Evolutionary conservation across 78 protist species (phyloP).

Genomic region (Pelomyxa schiedti): DNA sequence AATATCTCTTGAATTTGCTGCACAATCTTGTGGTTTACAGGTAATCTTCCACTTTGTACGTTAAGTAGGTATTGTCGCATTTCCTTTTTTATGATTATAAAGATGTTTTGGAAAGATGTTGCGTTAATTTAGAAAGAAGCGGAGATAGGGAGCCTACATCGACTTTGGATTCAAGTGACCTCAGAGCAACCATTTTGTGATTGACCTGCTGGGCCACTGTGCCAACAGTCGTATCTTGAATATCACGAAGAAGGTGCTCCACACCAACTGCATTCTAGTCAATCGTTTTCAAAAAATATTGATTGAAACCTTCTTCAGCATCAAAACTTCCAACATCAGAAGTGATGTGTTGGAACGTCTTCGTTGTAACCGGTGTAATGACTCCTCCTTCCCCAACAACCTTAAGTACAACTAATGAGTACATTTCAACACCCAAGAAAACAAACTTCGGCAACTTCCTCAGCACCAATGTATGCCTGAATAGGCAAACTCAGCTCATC

Average conservation of each 20-base stretch:
- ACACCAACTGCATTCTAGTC: too few relatives aligned
- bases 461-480: conserved; percentile 73
- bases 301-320: conserved; percentile 93
- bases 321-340: conserved; percentile 80
- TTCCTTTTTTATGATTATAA: too few relatives aligned
- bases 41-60: conserved; percentile 48
- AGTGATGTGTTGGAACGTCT: conserved; percentile 80
- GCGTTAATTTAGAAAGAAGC: too few relatives aligned
- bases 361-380: conserved; percentile 8
- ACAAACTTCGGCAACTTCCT: conserved; percentile 71
- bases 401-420: not conserved
- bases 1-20: conserved; percentile 82
- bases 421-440: not conserved
- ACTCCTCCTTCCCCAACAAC: not conserved
- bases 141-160: too few relatives aligned
- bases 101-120: too few relatives aligned
- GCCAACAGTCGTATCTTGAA: conserved; percentile 77
- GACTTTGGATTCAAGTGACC: conserved; percentile 33
- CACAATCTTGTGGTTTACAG: conserved; percentile 78
- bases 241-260: conserved; percentile 91
- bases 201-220: conserved; percentile 56
- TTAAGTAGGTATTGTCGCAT: conserved; percentile 39
- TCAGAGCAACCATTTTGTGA: conserved; percentile 53
- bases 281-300: too few relatives aligned
- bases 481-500: conserved; percentile 64